Evolutionary conservation across 1,139 yeast genomes (phyloP), one percentile per base, ranked within the genome.

Genomic region (Candida gigantensis): DNA sequence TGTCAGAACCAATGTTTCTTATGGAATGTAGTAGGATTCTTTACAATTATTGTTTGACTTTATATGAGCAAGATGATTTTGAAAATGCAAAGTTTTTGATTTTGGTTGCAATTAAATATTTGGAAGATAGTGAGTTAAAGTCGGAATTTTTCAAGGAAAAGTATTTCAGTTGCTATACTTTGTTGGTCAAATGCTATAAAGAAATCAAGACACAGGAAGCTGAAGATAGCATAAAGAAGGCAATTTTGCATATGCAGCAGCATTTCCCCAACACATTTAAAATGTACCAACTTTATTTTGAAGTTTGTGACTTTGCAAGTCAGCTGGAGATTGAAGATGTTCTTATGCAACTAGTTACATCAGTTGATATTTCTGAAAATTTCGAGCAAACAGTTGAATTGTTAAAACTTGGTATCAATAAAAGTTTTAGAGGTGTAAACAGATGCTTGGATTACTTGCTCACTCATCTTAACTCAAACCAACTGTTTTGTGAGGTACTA

Each of bases 391-490:
- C 51, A 1, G 21, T 51, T 1, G 43, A 51, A 2, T 41, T 52
- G 2, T 46, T 47, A 40, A 53, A 48, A 35, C 47, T 49, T 5
- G 44, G 43, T 12, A 34, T 59, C 0, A 31, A 33, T 3, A 32
- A 34, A 2, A 45, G 57, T 25, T 51, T 53, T 2, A 23, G 29
- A 2, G 47, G 52, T 11, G 54, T 63, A 0, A 45, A 57, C 18
- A 53, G 47, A 17, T 59, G 63, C 28, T 46, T 55, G 12, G 52
- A 55, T 12, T 57, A 53, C 37, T 39, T 58, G 2, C 52, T 60
- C 13, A 51, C 52, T 0, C 52, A 50, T 18, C 19, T 47, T 2
- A 42, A 47, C 6, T 41, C 51, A 3, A 32, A 6, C 32, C 61
- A 39, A 11, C 48, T 34, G 6, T 42, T 33, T 9, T 42, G 58